These are phyloP conservation scores for Mortierella sp. DNA, from an alignment of 371 early-diverging fungal species.

Conservation along the genomic window DNA sequence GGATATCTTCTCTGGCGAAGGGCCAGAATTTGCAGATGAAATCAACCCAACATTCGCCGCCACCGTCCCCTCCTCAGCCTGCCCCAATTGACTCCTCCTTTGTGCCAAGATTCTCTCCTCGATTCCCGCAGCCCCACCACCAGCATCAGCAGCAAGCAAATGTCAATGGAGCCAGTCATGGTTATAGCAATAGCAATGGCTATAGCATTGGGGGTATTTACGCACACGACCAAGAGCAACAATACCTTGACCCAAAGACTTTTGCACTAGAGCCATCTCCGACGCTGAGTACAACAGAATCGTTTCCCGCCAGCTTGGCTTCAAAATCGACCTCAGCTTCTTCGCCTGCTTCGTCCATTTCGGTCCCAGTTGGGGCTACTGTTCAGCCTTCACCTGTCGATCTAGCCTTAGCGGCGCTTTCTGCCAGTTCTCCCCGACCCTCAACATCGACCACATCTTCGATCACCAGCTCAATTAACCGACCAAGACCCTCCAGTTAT, in stretches of 20 bases:
- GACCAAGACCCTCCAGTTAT: constrained; percentile 48
- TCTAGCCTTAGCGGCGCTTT: constrained; percentile 24
- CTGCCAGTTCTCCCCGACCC: constrained; percentile 20
- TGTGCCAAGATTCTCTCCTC: not conserved
- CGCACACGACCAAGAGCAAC: constrained; percentile 10
- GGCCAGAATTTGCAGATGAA: not conserved
- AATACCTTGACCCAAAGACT: not conserved
- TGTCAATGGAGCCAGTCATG: not conserved
- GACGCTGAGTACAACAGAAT: constrained; percentile 35
- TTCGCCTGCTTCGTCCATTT: constrained; percentile 36
- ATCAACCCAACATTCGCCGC: not conserved
- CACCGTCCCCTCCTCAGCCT: constrained; percentile 4
- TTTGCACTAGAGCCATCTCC: constrained; percentile 33
- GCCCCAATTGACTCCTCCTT: too few species aligned
- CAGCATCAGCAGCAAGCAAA: constrained; percentile 6
- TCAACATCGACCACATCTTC: constrained; percentile 33
- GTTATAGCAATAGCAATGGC: constrained; percentile 4
- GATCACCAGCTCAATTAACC: constrained; percentile 5
- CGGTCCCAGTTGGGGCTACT: not conserved
- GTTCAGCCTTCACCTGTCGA: constrained; percentile 21
- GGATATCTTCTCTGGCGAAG: constrained; percentile 37
- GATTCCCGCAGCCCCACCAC: constrained; percentile 1
- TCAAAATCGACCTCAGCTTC: constrained; percentile 27
- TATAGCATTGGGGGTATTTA: not conserved
- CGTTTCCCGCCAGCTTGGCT: constrained; percentile 12